phyloP scores from a whole-genome alignment of 1,284 basidiomycete genomes.

The Cystobasidiaceae sp. region DNA sequence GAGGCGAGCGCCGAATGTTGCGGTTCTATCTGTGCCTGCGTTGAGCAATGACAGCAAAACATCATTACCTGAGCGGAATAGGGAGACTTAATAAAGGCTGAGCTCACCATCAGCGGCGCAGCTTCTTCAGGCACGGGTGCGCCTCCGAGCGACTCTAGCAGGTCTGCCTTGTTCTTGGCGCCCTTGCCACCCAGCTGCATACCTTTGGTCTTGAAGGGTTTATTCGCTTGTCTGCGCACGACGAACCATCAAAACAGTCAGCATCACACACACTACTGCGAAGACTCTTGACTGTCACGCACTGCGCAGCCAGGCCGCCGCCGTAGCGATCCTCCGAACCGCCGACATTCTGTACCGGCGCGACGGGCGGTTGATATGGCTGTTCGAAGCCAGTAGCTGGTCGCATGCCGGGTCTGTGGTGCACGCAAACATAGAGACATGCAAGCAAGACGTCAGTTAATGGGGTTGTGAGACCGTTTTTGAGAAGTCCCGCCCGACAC shows the following conservation, averaged over 20 bases:
- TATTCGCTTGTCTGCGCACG: slow-evolving; percentile 26
- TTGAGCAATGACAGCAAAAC: not conserved
- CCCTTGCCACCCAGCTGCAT: slow-evolving; percentile 81
- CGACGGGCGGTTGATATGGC: slow-evolving; percentile 27
- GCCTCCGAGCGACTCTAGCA: slow-evolving; percentile 75
- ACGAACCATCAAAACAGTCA: not conserved
- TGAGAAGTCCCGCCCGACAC: no score
- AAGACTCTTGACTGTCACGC: not conserved
- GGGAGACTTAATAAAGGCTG: slow-evolving; percentile 39
- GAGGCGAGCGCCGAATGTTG: slow-evolving; percentile 39
- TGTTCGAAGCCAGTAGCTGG: slow-evolving; percentile 32
- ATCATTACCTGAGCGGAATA: slow-evolving; percentile 52
- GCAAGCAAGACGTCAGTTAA: not conserved
- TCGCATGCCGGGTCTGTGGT: slow-evolving; percentile 25
- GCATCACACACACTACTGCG: not conserved
- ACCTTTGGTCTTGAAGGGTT: slow-evolving; percentile 79
- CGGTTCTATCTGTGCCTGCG: slow-evolving; percentile 32
- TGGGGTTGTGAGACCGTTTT: no score
- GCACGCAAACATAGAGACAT: not conserved
- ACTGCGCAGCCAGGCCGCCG: slow-evolving; percentile 24
- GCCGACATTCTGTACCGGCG: slow-evolving; percentile 14
- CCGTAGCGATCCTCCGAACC: slow-evolving; percentile 17
- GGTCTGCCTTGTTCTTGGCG: slow-evolving; percentile 56
- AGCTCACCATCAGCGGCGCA: slow-evolving; percentile 11
- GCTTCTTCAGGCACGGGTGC: slow-evolving; percentile 54